Evolutionary conservation across 306 rosid genomes (phyloP), one percentile per base, ranked within the genome.

Genomic region (Biancaea sappan): DNA sequence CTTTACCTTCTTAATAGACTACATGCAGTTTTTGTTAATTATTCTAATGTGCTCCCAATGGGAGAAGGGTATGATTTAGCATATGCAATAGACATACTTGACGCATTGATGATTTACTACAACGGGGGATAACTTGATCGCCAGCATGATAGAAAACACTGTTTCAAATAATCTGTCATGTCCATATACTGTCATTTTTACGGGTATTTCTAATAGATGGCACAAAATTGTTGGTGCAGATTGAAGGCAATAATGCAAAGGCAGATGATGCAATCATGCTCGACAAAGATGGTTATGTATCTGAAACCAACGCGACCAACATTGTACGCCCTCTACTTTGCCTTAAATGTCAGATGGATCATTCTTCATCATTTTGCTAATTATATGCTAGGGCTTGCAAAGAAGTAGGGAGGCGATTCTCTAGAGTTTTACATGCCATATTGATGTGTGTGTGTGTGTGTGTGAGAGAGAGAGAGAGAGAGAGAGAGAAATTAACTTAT

Each of bases 201-300:
- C 66, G 62, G 19, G 31, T 22, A 31, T 77, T 61, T 66, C 66
- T 63, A 6, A 56, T 65, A 11, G 44, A 41, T 65, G 13, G 75
- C 38, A 54, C 48, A 18, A 47, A 50, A 74, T n/a, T 22, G n/a
- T 51, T 75, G 74, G 52, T 79, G 86, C 85, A 92, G 98, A 84
- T 92, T 52, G 98, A 90, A 86, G 94, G 98, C 60, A 92, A 92
- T 61, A 90, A 92, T 79, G 98, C 90, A 35, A 84, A 84, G 26
- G 94, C 94, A 40, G 91, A 79, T 71, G 98, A 90, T 84, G 94
- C 94, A 54, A 85, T 89, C 83, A 92, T 92, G 97, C 93, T 92
- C 4, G 96, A 92, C 83, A 77, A 88, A 72, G 96, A 92, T 80
- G 97, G 96, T 54, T 92, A 81, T 82, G 89, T 92, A 25, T 92